Base-by-base conservation (phyloP, 306 rosid genomes). In the Trichosanthes truncata region DNA sequence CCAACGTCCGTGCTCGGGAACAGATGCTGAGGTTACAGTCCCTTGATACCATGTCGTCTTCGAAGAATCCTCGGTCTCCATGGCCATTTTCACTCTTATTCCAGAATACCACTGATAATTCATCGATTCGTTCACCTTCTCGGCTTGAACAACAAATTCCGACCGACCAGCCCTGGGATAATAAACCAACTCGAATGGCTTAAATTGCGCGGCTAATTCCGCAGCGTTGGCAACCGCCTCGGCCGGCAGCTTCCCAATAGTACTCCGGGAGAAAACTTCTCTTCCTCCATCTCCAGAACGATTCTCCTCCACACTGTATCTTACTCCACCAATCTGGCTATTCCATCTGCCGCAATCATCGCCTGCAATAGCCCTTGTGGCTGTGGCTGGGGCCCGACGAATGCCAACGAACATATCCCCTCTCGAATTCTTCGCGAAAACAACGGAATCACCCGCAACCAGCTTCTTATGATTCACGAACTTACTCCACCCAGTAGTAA, bases 401-500 rank as follows among this genome's bases (percentile, higher is more conserved):
- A 91, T 78, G 3, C 97, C 97, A 1, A 90, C 79, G 66, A 85
- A 86, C 86, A 91, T 77, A 48, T 74, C 51, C 14, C 83, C 87
- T 25, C 25, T 31, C 11, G 79, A 59, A 62, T 83, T 84, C 82
- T 81, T 88, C 79, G 88, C 87, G 79, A 91, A 90, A 38, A 93
- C 88, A 4, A 91, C 93, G 0, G 95, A 83, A 79, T 93, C 98
- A 0, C 92, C 93, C 0, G 98, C 90, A 29, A 91, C 81, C 26
- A 93, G 84, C 85, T 84, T 91, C 90, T 93, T 93, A 43, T 57
- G 21, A 82, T 91, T 89, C 46, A 91, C 97, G 67, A 88, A 93
- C 86, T 82, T 91, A 78, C 91, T 91, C 98, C 98, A 93, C 1
- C 98, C 98, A 15, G 93, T 87, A 13, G 98, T 93, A 3, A 93